Conservation (phyloP, 176 grass and related monocot genomes). For the Coix lacrymajobi region DNA sequence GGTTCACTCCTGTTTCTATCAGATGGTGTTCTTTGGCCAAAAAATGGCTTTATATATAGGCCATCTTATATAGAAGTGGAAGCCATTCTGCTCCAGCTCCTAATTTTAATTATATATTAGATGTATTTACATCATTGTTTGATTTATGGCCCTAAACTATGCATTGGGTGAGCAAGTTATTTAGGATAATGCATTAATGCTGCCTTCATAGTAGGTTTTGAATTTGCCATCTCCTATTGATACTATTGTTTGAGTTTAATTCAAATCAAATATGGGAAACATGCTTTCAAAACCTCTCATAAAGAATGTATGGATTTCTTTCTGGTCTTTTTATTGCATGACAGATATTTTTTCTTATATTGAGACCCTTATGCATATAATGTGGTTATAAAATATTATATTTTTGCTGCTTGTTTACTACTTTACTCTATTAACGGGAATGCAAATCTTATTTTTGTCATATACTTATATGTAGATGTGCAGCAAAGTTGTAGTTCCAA, state of each 20-base stretch:
- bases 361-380: background rate
- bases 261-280: conserved; percentile 6
- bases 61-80: background rate
- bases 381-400: background rate
- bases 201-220: conserved; percentile 13
- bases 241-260: background rate
- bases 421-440: conserved; percentile 2
- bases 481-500: conserved; percentile 88
- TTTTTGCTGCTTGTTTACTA: conserved; percentile 16
- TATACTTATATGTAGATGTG: conserved; percentile 62
- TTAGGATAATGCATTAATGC: background rate
- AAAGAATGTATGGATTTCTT: background rate
- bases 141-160: background rate
- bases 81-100: background rate
- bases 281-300: background rate
- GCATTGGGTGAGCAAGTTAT: background rate
- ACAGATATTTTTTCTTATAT: conserved; percentile 10
- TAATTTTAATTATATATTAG: background rate
- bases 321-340: conserved; percentile 3
- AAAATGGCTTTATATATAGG: background rate
- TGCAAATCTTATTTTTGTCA: conserved; percentile 10
- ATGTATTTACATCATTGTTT: background rate
- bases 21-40: background rate
- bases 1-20: background rate
- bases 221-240: conserved; percentile 14